Evolutionary conservation across 2,329 filamentous ascomycete genomes (phyloP), one percentile per base, ranked within the genome.

Genomic region (Exophiala sp.): DNA sequence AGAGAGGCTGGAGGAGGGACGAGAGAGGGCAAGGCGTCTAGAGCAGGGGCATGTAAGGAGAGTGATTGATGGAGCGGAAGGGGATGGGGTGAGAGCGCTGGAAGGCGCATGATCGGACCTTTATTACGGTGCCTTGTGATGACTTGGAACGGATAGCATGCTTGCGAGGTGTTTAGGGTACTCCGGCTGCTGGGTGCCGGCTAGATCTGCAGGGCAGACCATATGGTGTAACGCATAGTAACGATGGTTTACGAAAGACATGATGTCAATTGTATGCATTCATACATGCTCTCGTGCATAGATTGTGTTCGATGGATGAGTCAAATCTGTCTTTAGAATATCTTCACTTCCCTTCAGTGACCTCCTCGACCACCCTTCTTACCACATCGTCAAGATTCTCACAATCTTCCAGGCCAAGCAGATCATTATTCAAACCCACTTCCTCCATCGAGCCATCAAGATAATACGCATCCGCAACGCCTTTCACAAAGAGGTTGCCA

Each of bases 1-100:
- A 1, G 86, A 91, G 68, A 77, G 89, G 58, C 71, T 94, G 56
- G 84, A 89, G 66, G 71, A 73, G 18, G 83, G 85, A 43, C 76
- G 87, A 55, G 77, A 79, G 39, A 79, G 81, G 57, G 80, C 83
- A 14, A 74, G 80, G 50, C 77, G 75, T 29, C 70, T 81, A 12
- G 84, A 88, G 72, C 76, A 82, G 39, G 80, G 86, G 33, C 72
- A 78, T 47, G 72, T 85, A 21, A 71, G 75, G 51, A 75, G 79
- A 62, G 78, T 77, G 2, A 63, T 85, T 50, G 73, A 75, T 11
- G 74, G 74, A 1, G 47, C 40, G 5, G 48, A 55, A 35, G 41
- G 32, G 7, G 52, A 47, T 16, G 33, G 42, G 5, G 9, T 55
- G n/a, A 46, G 49, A 47, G 52, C 41, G 24, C 18, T 44, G 35